Conservation (phyloP, 306 rosid genomes). For the Bauhinia variegata region DNA sequence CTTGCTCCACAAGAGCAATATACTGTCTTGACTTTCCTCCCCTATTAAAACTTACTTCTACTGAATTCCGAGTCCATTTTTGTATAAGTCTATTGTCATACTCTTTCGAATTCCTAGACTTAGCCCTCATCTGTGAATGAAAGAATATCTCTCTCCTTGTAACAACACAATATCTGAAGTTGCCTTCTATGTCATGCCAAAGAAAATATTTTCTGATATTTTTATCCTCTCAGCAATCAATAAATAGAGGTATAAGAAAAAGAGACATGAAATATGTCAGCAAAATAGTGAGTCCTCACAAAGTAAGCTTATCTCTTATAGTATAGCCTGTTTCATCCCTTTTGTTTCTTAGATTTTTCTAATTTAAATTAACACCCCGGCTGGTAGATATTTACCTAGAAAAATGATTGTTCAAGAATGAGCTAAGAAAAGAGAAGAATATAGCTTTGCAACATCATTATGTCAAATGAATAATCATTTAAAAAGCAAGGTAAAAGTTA, state of each 20-base stretch:
- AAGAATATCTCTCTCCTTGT: not conserved
- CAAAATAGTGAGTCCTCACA: not conserved
- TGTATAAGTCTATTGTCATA: not conserved
- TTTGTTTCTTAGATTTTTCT: not conserved
- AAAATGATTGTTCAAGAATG: not conserved
- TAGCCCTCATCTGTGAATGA: not conserved
- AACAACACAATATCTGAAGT: not conserved
- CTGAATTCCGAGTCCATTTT: not conserved
- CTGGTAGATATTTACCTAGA: not conserved
- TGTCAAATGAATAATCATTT: not conserved
- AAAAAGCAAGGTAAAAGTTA: not conserved
- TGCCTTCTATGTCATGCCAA: not conserved
- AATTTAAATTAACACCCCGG: not conserved
- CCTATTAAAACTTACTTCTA: not conserved
- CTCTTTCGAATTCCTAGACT: not conserved
- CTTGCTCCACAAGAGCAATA: not conserved
- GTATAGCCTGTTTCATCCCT: not conserved
- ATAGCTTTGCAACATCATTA: not conserved
- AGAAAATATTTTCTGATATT: not conserved
- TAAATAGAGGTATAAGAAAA: not conserved
- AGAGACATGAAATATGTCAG: conserved; percentile 7
- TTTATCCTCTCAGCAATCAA: not conserved
- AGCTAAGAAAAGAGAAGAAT: not conserved
- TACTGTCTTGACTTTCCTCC: not conserved
- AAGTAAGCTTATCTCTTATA: not conserved